Base-by-base conservation (phyloP, 2,329 filamentous ascomycete species). In the Fusarium nisikadoi region DNA sequence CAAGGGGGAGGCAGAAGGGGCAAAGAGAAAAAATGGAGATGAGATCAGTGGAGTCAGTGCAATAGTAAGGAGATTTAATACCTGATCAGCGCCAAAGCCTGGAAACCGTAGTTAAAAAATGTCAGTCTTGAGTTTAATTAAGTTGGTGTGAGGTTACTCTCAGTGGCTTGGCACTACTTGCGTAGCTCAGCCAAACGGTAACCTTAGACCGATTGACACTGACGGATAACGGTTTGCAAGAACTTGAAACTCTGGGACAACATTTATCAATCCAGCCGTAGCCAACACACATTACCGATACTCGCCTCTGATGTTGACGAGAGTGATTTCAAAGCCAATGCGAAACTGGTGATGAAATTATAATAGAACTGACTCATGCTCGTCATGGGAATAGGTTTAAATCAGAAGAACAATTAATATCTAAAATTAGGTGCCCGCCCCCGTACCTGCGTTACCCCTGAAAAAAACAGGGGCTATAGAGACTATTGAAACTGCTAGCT, bases 221-320 rank as follows among this genome's bases (percentile, higher is more conserved):
- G 29, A 31, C 29, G 12, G 29, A 31, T 31, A 31, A 31, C 29
- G 29, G 29, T 11, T 31, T 3, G 8, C 8, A 31, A 12, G 29
- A 31, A 31, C 11, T 11, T 25, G 23, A 25, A 25, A 25, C 23
- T 25, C 23, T 25, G 23, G 23, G 23, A 25, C 23, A 25, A 25
- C 23, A 31, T 12, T 31, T 31, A 12, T 31, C 0, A 3, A 14
- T 45, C 19, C 43, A 2, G 19, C 4, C 2, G 2, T 11, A 4
- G 0, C 4, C 1, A 46, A 46, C 4, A 14, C 3, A 6, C 4
- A 16, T 4, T 16, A 5, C 11, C 4, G 0, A 11, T 6, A 11
- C 7, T 12, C 2, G 0, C 3, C 19, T 29, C 1, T 1, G 3
- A 29, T 16, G 0, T 16, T 8, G 7, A 29, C 4, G 2, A 29